These are phyloP conservation scores for Diutina mesorugosa DNA, from an alignment of 1,139 yeast species.

Conservation along the genomic window DNA sequence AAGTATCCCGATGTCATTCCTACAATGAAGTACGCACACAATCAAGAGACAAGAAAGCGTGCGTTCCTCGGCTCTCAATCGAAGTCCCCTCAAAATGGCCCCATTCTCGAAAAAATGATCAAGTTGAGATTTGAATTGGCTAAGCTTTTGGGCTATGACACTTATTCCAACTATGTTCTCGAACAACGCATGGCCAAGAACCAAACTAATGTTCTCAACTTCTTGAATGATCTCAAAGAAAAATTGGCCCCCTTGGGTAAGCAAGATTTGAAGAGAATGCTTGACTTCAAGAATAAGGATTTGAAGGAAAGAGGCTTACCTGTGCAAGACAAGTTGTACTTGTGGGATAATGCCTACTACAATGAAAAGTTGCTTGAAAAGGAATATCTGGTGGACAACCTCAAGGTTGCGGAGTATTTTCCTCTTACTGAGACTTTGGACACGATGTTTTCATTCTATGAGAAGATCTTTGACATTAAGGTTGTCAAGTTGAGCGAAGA, in stretches of 20 bases:
- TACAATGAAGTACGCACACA: conserved; percentile 55
- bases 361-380: conserved; percentile 51
- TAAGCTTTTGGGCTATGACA: conserved; percentile 46
- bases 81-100: conserved; percentile 51
- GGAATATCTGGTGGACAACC: conserved; percentile 59
- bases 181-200: conserved; percentile 74
- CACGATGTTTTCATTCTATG: conserved; percentile 61
- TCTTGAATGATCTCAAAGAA: conserved; percentile 45
- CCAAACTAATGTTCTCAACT: conserved; percentile 42
- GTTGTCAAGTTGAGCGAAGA: conserved; percentile 39
- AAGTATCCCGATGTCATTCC: conserved; percentile 75
- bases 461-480: conserved; percentile 51
- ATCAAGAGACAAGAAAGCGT: conserved; percentile 48
- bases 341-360: conserved; percentile 68
- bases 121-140: conserved; percentile 51
- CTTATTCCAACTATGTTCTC: conserved; percentile 55
- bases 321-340: conserved; percentile 34
- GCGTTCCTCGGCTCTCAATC: conserved; percentile 59
- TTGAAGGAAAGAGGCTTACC: conserved; percentile 26
- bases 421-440: conserved; percentile 56
- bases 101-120: conserved; percentile 45
- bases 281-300: conserved; percentile 42
- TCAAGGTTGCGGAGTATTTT: conserved; percentile 63
- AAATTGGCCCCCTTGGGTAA: conserved; percentile 49
- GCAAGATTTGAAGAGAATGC: conserved; percentile 37